A percentile compares a stretch with the other conserved stretches of the same genome.
phyloP scores from a whole-genome alignment of 2,329 filamentous ascomycete species.

The Simplicillium sp. region DNA sequence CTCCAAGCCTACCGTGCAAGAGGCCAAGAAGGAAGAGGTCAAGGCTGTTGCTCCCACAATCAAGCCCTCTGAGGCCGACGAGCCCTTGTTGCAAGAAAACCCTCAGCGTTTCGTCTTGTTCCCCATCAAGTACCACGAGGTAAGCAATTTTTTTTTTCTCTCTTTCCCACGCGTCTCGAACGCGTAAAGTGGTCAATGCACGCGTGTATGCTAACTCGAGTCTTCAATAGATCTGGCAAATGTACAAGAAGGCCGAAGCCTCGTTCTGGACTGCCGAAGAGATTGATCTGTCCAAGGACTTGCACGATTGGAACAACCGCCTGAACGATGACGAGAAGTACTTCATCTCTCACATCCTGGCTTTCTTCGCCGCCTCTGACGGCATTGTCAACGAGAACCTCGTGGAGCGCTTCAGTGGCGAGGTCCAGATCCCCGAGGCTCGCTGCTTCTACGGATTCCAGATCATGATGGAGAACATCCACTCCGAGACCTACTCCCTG shows the following conservation, averaged over 20 bases:
- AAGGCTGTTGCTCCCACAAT: conserved; percentile 38
- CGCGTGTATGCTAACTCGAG: conserved; percentile 25
- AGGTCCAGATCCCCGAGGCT: conserved; percentile 95
- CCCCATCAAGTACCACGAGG: conserved; percentile 99
- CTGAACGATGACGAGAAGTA: conserved; percentile 95
- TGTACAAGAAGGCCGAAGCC: conserved; percentile 99
- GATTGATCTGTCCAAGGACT: conserved; percentile 97
- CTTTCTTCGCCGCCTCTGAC: conserved; percentile 97
- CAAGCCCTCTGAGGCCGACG: conserved; percentile 65
- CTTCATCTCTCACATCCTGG: conserved; percentile 97
- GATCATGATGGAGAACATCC: conserved; percentile 99
- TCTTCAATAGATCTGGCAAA: conserved; percentile 81
- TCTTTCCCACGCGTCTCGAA: conserved; percentile 31
- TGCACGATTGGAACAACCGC: conserved; percentile 98
- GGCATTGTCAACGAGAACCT: conserved; percentile 99
- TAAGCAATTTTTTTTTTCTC: no score
- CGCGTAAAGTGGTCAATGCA: conserved; percentile 56
- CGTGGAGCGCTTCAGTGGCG: conserved; percentile 91
- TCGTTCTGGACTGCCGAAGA: conserved; percentile 99
- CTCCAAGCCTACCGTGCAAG: conserved; percentile 44
- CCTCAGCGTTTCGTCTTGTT: conserved; percentile 94
- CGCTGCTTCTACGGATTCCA: conserved; percentile 99
- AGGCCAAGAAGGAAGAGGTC: conserved; percentile 35
- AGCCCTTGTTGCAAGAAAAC: conserved; percentile 93
- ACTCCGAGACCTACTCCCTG: conserved; percentile 98